A percentile compares a stretch with the other conserved stretches of the same genome.
Evolutionary conservation across 805 yeast species (phyloP).

Genomic region (Cyberlindnera misumaiensis): DNA sequence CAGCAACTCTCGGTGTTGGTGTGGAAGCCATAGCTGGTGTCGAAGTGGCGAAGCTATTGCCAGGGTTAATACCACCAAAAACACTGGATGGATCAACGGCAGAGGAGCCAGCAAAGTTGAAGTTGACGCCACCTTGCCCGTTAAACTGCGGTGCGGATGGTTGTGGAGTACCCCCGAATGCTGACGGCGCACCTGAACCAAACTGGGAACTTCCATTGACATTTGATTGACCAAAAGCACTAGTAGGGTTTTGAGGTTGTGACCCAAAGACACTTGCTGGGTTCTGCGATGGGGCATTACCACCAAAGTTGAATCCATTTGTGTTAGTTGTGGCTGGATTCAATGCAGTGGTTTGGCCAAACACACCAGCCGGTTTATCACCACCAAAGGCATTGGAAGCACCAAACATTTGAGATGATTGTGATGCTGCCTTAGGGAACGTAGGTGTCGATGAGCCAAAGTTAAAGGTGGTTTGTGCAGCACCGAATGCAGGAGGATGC

Average conservation of each 20-base stretch:
- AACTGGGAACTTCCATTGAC: constrained; percentile 5
- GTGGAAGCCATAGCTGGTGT: constrained; percentile 9
- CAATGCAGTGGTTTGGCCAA: not conserved
- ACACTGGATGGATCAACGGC: constrained; percentile 6
- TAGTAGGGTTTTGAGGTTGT: constrained; percentile 6
- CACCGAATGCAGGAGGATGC: too few species aligned
- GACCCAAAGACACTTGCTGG: constrained; percentile 14
- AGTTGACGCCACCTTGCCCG: constrained; percentile 6
- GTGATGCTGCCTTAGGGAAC: not conserved
- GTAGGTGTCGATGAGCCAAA: not conserved
- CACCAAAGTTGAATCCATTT: constrained; percentile 15
- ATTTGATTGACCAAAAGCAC: constrained; percentile 9
- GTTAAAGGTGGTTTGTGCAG: not conserved
- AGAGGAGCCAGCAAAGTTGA: constrained; percentile 12
- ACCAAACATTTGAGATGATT: not conserved
- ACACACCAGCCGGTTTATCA: not conserved
- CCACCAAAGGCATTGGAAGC: not conserved
- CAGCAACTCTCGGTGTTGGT: constrained; percentile 15
- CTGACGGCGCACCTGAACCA: constrained; percentile 12
- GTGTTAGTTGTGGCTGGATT: constrained; percentile 3
- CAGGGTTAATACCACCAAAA: constrained; percentile 10
- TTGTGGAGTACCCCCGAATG: constrained; percentile 11
- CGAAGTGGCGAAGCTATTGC: constrained; percentile 5
- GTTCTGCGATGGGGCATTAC: constrained; percentile 13
- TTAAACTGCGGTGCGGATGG: constrained; percentile 8